Base-by-base conservation (phyloP, 2,329 filamentous ascomycete species). In the Diaporthe citri region DNA sequence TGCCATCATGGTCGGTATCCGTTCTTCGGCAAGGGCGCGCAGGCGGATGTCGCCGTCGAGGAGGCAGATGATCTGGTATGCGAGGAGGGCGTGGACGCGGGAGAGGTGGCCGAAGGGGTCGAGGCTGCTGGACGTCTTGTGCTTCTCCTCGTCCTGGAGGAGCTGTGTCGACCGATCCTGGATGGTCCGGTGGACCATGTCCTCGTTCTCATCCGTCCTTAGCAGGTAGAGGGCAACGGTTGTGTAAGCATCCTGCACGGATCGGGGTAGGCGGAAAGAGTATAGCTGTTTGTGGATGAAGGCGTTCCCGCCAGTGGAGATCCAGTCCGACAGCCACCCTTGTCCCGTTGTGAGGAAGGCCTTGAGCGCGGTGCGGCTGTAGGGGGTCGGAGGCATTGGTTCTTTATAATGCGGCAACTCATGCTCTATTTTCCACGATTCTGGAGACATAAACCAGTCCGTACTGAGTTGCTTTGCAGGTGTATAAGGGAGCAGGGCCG, bases 201-300 rank as follows among this genome's bases (percentile, higher is more conserved):
- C 72, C 72, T 74, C 67, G 20, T 51, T 76, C 36, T 71, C 67
- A 1, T 55, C 57, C 0, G 72, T 74, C 34, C 64, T 28, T 7
- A 55, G 9, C 4, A 67, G 25, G 34, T 76, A 74, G 2, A 67
- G 41, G 5, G 72, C 56, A 2, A 76, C 59, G 1, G 66, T 12
- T 4, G 64, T 41, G 5, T 67, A 60, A 15, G 75, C 72, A n/a
- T 76, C 72, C 15, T 69, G 60, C 5, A 81, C 48, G 48, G 76
- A 71, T 9, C 77, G 70, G 2, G 78, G 78, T 7, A 77, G 77
- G 13, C 56, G 62, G 8, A 71, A 73, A 1, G 71, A 34, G 36
- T 82, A 81, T 8, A 81, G 75, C 20, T 72, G 73, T 20, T 77
- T 43, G 75, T 82, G 81, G 48, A 82, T 80, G 52, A 81, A 81